phyloP scores from a whole-genome alignment of 768 basidiomycete species.

The Gautieria morchelliformis region DNA sequence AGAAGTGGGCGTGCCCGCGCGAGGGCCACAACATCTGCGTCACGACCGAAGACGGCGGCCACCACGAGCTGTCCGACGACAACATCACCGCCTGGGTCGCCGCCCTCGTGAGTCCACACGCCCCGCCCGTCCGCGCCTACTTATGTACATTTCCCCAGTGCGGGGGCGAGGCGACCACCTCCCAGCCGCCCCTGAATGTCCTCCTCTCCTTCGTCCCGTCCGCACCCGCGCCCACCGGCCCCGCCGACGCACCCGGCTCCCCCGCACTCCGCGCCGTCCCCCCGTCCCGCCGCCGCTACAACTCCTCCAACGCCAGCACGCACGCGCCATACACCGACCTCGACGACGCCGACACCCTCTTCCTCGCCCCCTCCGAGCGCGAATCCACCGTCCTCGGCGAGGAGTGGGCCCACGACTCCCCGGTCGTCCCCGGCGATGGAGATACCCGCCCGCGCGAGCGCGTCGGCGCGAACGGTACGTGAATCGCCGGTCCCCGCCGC shows the following conservation, averaged over 20 bases:
- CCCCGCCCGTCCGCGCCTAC: too few species aligned
- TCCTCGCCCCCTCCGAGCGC: too few species aligned
- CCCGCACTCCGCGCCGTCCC: background rate
- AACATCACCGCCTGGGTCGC: background rate
- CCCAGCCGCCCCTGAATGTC: background rate
- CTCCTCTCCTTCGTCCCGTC: background rate
- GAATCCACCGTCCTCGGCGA: too few species aligned
- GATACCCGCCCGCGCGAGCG: too few species aligned
- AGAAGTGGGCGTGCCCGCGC: background rate
- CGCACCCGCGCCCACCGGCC: background rate
- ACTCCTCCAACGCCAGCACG: too few species aligned
- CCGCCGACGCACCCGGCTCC: background rate
- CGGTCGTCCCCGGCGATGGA: too few species aligned
- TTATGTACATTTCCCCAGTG: background rate
- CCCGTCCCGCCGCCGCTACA: too few species aligned
- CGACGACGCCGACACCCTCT: too few species aligned
- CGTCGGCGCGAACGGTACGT: too few species aligned
- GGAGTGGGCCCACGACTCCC: too few species aligned
- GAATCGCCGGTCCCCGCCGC: too few species aligned
- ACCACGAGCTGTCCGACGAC: conserved; percentile 1
- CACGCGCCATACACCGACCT: too few species aligned
- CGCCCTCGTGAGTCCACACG: background rate
- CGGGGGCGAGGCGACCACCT: background rate
- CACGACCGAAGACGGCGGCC: background rate
- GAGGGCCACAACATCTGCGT: conserved; percentile 1